Percentiles rank a stretch among this genome's conserved stretches.
phyloP scores from a whole-genome alignment of 352 stramenopile species.

The Pythium monospermum region DNA sequence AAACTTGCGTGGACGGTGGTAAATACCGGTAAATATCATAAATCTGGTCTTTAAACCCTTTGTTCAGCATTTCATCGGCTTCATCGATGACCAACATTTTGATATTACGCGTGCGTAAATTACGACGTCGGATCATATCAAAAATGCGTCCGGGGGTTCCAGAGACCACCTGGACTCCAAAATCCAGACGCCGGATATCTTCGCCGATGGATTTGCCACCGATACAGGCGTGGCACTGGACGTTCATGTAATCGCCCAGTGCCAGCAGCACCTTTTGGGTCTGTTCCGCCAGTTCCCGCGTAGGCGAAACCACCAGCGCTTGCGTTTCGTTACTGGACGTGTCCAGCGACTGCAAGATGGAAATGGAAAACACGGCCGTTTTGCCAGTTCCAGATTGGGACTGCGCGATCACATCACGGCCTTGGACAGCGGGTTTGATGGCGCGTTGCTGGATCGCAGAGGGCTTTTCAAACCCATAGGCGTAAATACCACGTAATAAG shows the following conservation, averaged over 20 bases:
- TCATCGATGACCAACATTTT: constrained; percentile 98
- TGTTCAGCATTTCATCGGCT: constrained; percentile 97
- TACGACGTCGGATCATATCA: constrained; percentile 94
- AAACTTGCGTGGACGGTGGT: constrained; percentile 90
- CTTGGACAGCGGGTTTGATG: constrained; percentile 95
- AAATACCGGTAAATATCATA: constrained; percentile 97
- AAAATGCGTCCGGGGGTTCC: constrained; percentile 97
- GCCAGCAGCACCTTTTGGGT: constrained; percentile 94
- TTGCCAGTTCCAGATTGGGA: constrained; percentile 94
- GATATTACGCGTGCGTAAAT: constrained; percentile 87
- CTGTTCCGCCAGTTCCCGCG: constrained; percentile 96
- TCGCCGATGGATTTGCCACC: constrained; percentile 93
- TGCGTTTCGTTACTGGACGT: constrained; percentile 90
- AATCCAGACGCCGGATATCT: constrained; percentile 94
- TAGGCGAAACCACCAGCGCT: no score
- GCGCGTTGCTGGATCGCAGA: constrained; percentile 98
- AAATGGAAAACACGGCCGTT: constrained; percentile 95
- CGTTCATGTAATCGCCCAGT: constrained; percentile 97
- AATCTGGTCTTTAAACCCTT: constrained; percentile 98
- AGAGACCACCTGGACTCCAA: constrained; percentile 92
- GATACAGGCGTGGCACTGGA: constrained; percentile 95
- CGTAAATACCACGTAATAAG: constrained; percentile 88
- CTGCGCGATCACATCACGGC: constrained; percentile 96
- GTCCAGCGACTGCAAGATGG: constrained; percentile 92
- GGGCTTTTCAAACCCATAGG: constrained; percentile 95